Percentiles rank a stretch among this genome's conserved stretches.
phyloP scores from a whole-genome alignment of 2,329 filamentous ascomycete genomes.

The Paecilomyces fulvus region DNA sequence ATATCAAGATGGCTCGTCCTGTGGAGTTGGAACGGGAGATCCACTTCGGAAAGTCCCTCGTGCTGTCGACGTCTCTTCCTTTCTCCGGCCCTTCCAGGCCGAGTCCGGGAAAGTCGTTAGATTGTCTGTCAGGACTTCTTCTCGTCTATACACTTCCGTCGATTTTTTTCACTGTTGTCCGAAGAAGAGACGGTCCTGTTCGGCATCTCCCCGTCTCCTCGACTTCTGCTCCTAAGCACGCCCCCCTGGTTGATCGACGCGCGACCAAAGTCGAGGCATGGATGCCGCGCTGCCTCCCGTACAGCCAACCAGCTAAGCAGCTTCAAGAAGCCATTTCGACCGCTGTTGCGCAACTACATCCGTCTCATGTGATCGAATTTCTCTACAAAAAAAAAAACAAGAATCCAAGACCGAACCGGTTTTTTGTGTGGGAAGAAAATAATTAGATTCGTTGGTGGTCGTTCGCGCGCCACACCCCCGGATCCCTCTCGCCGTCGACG shows the following conservation, averaged over 20 bases:
- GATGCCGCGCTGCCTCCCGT: constrained; percentile 8
- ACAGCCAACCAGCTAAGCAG: constrained; percentile 14
- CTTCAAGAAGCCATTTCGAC: constrained; percentile 6
- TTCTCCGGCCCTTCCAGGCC: background rate
- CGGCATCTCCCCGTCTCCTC: background rate
- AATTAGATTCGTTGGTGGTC: background rate
- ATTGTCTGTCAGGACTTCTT: background rate
- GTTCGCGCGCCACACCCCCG: background rate
- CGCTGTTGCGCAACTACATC: constrained; percentile 4
- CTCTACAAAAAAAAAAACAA: background rate
- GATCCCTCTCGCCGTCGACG: background rate
- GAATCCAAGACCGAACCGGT: background rate
- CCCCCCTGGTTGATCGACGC: background rate
- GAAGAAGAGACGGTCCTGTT: background rate
- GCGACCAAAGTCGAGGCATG: constrained; percentile 10
- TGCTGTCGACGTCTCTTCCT: background rate
- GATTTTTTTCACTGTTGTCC: background rate
- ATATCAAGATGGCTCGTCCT: background rate
- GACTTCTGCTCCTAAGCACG: background rate
- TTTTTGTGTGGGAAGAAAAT: background rate
- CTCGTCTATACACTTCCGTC: background rate
- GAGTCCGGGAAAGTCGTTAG: background rate
- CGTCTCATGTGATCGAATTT: constrained; percentile 12
- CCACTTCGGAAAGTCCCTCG: background rate
- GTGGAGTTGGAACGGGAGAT: background rate